A percentile compares a stretch with the other conserved stretches of the same genome.
Evolutionary conservation across 192 early-diverging fungal genomes (phyloP).

Genomic region (Backusella australiensis): DNA sequence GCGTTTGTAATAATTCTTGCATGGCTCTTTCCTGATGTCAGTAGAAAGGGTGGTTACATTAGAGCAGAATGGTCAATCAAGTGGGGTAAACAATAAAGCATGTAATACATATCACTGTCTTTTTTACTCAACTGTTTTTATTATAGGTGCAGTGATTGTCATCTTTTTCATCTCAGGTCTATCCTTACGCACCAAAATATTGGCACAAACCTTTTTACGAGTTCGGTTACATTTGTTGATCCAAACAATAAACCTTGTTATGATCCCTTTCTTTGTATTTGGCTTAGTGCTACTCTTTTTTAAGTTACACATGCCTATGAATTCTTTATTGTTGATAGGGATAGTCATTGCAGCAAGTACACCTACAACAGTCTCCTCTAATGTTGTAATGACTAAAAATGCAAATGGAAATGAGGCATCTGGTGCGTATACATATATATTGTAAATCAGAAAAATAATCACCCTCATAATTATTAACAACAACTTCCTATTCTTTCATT

Average conservation of each 20-base stretch:
- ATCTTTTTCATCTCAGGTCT: slow-evolving; percentile 38
- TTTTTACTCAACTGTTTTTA: neutral
- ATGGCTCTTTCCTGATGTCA: slow-evolving; percentile 53
- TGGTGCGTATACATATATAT: slow-evolving; percentile 10
- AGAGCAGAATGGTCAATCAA: slow-evolving; percentile 62
- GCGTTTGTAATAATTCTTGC: slow-evolving; percentile 59
- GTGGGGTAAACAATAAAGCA: slow-evolving; percentile 41
- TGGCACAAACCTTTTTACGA: slow-evolving; percentile 29
- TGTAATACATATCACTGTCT: neutral
- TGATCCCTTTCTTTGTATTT: slow-evolving; percentile 61
- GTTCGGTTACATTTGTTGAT: slow-evolving; percentile 58
- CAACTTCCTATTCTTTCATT: neutral
- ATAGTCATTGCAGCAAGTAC: slow-evolving; percentile 60
- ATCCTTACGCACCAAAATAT: slow-evolving; percentile 29
- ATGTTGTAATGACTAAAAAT: slow-evolving; percentile 74
- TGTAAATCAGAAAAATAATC: neutral
- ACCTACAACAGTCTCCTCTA: slow-evolving; percentile 74
- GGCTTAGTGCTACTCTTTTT: slow-evolving; percentile 51
- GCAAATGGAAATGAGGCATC: slow-evolving; percentile 62
- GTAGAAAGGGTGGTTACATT: slow-evolving; percentile 48
- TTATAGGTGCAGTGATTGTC: slow-evolving; percentile 33
- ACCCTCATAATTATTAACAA: neutral
- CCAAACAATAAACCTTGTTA: slow-evolving; percentile 54
- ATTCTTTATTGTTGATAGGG: slow-evolving; percentile 54
- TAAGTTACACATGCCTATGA: slow-evolving; percentile 42